These are phyloP conservation scores for Solidago caesia DNA, from an alignment of 129 eudicot species.

Conservation along the genomic window DNA sequence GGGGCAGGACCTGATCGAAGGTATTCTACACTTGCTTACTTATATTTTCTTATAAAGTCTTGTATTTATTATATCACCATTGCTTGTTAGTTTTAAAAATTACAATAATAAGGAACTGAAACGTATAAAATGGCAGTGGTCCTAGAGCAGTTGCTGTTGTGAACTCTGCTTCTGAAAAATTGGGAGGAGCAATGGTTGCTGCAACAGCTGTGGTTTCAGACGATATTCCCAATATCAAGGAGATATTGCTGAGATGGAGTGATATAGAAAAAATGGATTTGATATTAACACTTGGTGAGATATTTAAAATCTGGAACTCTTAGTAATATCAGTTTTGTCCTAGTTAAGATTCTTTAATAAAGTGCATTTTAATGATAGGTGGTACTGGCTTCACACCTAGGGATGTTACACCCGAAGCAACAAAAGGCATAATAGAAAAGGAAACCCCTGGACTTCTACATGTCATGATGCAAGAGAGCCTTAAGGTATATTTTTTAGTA, in stretches of 20 bases:
- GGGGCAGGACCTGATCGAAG: constrained; percentile 91
- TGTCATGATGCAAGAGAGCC: constrained; percentile 96
- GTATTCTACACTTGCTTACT: constrained; percentile 29
- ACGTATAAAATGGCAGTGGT: constrained; percentile 50
- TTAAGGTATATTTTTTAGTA: constrained; percentile 58
- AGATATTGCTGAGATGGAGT: constrained; percentile 70
- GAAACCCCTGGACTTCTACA: constrained; percentile 90
- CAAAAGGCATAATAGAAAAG: constrained; percentile 77
- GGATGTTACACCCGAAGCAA: constrained; percentile 99
- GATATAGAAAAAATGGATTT: constrained; percentile 86
- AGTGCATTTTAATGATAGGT: constrained; percentile 42
- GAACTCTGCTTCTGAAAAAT: constrained; percentile 64
- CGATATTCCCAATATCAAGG: constrained; percentile 68
- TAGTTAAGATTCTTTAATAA: not conserved
- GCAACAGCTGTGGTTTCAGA: constrained; percentile 91
- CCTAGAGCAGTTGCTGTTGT: constrained; percentile 92
- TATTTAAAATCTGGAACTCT: constrained; percentile 8
- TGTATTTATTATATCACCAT: not conserved
- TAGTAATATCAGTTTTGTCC: not conserved
- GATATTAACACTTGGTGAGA: constrained; percentile 85
- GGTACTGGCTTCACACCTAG: constrained; percentile 96
- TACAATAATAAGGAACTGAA: constrained; percentile 10
- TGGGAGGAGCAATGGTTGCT: constrained; percentile 86
- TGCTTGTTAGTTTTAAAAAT: not conserved
- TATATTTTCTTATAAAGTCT: not conserved